These are phyloP conservation scores for Actinomucor elegans DNA, from an alignment of 371 early-diverging fungal genomes.

Conservation along the genomic window DNA sequence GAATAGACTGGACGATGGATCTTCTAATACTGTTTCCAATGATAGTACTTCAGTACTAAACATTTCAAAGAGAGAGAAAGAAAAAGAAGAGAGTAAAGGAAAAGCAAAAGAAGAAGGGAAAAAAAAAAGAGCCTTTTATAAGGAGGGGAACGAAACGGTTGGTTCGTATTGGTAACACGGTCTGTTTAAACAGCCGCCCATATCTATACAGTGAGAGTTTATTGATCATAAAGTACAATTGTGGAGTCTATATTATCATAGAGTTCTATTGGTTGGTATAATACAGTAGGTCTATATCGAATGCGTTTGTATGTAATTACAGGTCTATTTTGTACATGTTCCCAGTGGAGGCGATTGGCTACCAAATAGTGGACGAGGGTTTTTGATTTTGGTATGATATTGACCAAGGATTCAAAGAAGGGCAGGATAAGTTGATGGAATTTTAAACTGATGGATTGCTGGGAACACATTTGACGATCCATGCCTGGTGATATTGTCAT, in stretches of 20 bases:
- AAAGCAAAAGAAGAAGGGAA: background rate
- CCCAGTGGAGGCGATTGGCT: constrained; percentile 46
- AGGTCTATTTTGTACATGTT: constrained; percentile 5
- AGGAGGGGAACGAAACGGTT: background rate
- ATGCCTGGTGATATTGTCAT: constrained; percentile 85
- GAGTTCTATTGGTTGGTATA: background rate
- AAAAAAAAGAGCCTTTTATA: background rate
- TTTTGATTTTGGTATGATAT: constrained; percentile 60
- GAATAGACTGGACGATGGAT: constrained; percentile 27
- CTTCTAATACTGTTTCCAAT: constrained; percentile 34
- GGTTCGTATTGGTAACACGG: too few species aligned
- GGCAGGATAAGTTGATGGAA: constrained; percentile 86
- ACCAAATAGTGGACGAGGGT: constrained; percentile 34
- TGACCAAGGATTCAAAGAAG: constrained; percentile 74
- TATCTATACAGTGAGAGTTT: background rate
- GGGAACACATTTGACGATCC: constrained; percentile 76
- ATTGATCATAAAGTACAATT: constrained; percentile 3
- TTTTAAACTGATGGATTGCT: constrained; percentile 72
- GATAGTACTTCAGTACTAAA: constrained; percentile 20
- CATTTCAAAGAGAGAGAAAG: constrained; percentile 10
- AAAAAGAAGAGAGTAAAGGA: constrained; percentile 7
- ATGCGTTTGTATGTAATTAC: constrained; percentile 9
- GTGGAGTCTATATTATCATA: constrained; percentile 3
- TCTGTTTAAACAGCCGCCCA: too few species aligned
- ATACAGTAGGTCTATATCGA: constrained; percentile 12